Base-by-base conservation (phyloP, 2,329 filamentous ascomycete species). In the Sarocladium oryzae region DNA sequence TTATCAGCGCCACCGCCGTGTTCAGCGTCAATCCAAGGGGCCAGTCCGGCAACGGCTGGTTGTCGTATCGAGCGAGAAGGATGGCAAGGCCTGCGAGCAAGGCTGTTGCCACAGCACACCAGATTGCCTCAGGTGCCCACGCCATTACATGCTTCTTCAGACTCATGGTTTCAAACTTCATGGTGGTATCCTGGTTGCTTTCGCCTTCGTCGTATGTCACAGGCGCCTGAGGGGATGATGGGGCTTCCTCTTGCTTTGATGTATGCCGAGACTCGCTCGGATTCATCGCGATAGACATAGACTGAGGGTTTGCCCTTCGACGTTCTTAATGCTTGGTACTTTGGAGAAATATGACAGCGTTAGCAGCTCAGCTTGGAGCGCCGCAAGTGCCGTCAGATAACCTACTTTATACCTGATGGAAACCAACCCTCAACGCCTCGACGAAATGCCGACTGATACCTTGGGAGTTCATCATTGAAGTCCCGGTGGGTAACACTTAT, bases 1-100 rank as follows among this genome's bases (percentile, higher is more conserved):
- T 56, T 16, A 65, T 50, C 49, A 63, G 57, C 4, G 60, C 60
- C 8, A 64, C 50, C 6, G 61, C 49, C 1, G 62, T 62, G 51
- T 65, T 65, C 41, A 64, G 57, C 0, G 60, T 64, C 13, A 63
- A 45, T 3, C 59, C 58, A 9, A 59, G 26, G 3, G 55, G 56
- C 56, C 58, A 56, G 2, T 54, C 52, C 1, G 60, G 61, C 5
- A 58, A 54, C 0, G 56, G 54, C n/a, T 57, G 53, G 21, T 57
- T 56, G 30, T 65, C 53, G 51, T 49, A 54, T 2, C 35, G 26
- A 15, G 23, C 28, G 11, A 58, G 46, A 2, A 56, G 40, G 16
- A 50, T 28, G n/a, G 55, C 38, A 9, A 58, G 26, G 65, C 70
- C 55, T 2, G 52, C 32, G 24, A 56, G 28, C 11, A 52, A 21